Conservation (phyloP, 2,329 filamentous ascomycete genomes). For the Mycosphaerella arachidis region DNA sequence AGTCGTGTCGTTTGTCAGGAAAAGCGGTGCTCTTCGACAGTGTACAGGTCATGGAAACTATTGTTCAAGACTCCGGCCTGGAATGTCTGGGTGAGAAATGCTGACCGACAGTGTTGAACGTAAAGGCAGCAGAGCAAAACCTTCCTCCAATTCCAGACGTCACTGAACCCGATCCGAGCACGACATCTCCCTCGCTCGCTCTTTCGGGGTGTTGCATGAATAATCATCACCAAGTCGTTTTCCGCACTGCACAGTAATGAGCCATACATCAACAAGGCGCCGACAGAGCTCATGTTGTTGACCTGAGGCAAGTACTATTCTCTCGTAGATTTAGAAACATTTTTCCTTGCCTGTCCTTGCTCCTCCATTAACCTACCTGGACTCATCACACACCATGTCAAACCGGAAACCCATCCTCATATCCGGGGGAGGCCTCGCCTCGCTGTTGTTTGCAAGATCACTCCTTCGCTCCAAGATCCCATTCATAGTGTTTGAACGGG, state of each 20-base stretch:
- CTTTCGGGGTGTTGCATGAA: not conserved
- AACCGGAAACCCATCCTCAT: slow-evolving; percentile 40
- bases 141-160: not conserved
- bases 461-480: slow-evolving; percentile 36
- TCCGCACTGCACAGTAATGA: not conserved
- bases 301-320: not conserved
- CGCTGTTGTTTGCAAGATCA: slow-evolving; percentile 37
- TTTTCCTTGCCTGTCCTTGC: not conserved
- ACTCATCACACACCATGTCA: slow-evolving; percentile 6
- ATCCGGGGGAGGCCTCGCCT: slow-evolving; percentile 38
- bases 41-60: no score
- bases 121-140: not conserved
- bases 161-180: not conserved
- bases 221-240: not conserved
- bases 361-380: not conserved
- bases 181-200: not conserved
- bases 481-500: slow-evolving; percentile 41
- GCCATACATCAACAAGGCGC: not conserved
- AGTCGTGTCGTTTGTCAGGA: not conserved
- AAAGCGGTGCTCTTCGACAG: no score
- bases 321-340: not conserved
- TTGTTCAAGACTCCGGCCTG: no score
- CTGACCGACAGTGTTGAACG: not conserved
- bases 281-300: not conserved
- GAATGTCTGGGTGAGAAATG: no score